phyloP scores from a whole-genome alignment of 1,284 basidiomycete genomes.

The Naganishia cerealis region DNA sequence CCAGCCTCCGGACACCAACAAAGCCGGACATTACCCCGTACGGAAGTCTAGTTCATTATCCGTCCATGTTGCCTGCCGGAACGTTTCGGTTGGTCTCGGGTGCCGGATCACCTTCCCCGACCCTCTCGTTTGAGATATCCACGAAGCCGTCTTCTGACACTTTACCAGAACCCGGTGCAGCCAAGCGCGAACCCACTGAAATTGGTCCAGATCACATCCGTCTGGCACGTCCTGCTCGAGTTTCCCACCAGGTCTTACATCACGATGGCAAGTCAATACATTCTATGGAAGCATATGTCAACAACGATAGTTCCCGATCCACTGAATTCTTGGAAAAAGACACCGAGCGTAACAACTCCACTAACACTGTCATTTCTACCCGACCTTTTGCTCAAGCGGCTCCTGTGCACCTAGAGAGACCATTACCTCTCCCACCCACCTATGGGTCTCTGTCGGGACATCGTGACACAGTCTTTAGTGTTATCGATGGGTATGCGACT shows the following conservation, averaged over 20 bases:
- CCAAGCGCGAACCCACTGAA: background rate
- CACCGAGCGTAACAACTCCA: background rate
- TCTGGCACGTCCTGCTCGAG: background rate
- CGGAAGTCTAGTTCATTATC: background rate
- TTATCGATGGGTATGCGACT: conserved; percentile 23
- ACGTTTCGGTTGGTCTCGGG: background rate
- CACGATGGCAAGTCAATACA: background rate
- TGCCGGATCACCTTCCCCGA: background rate
- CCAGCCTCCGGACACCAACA: background rate
- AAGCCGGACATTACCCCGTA: background rate
- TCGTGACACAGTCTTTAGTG: conserved; percentile 28
- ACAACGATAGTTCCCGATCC: background rate
- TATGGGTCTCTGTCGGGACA: background rate
- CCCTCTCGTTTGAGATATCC: background rate
- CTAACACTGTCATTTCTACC: background rate
- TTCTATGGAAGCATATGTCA: background rate
- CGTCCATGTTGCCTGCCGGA: background rate
- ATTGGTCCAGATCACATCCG: background rate
- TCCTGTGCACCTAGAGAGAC: background rate
- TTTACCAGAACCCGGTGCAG: background rate
- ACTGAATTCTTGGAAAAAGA: background rate
- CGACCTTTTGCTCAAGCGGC: background rate
- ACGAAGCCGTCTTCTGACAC: background rate
- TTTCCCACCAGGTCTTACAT: background rate
- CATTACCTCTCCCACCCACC: conserved; percentile 11